Evolutionary conservation across 192 early-diverging fungal genomes (phyloP).

Genomic region (Chytriomyces hyalinus): DNA sequence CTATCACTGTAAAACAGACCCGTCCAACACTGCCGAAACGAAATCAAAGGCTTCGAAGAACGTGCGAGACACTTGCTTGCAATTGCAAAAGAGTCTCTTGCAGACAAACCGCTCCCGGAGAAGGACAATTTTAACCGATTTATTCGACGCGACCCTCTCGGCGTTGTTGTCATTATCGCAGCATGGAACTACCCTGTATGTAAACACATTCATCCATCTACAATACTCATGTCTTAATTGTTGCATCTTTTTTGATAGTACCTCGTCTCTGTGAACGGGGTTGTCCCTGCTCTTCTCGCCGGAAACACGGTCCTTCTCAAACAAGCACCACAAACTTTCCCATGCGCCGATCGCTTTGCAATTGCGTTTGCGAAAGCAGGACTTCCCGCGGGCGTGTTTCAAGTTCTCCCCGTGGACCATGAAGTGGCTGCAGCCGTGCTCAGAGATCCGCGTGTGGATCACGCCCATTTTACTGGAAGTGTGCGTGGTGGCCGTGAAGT

Average conservation of each 20-base stretch:
- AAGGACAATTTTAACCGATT: slow-evolving; percentile 65
- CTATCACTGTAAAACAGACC: slow-evolving; percentile 43
- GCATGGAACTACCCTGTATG: slow-evolving; percentile 81
- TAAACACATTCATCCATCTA: neutral
- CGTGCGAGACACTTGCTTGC: slow-evolving; percentile 72
- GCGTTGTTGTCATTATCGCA: slow-evolving; percentile 66
- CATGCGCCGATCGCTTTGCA: slow-evolving; percentile 72
- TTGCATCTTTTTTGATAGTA: slow-evolving; percentile 36
- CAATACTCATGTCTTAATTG: neutral
- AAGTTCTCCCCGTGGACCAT: slow-evolving; percentile 50
- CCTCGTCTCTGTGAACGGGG: slow-evolving; percentile 75
- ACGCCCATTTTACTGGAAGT: slow-evolving; percentile 81
- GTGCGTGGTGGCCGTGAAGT: slow-evolving; percentile 74
- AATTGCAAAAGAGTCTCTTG: slow-evolving; percentile 66
- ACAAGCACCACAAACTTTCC: slow-evolving; percentile 81
- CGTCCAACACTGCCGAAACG: slow-evolving; percentile 64
- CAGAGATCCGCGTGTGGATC: slow-evolving; percentile 62
- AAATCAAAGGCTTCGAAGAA: slow-evolving; percentile 73
- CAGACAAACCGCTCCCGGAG: slow-evolving; percentile 61
- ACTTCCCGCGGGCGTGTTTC: slow-evolving; percentile 70
- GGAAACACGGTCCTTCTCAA: slow-evolving; percentile 80
- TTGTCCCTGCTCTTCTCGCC: slow-evolving; percentile 77
- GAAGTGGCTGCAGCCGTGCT: slow-evolving; percentile 59
- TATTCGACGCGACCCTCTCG: slow-evolving; percentile 75
- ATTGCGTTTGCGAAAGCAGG: slow-evolving; percentile 70